A percentile compares a stretch with the other conserved stretches of the same genome.
These are phyloP conservation scores for Prinsepia uniflora DNA, from an alignment of 306 rosid genomes.

Conservation along the genomic window DNA sequence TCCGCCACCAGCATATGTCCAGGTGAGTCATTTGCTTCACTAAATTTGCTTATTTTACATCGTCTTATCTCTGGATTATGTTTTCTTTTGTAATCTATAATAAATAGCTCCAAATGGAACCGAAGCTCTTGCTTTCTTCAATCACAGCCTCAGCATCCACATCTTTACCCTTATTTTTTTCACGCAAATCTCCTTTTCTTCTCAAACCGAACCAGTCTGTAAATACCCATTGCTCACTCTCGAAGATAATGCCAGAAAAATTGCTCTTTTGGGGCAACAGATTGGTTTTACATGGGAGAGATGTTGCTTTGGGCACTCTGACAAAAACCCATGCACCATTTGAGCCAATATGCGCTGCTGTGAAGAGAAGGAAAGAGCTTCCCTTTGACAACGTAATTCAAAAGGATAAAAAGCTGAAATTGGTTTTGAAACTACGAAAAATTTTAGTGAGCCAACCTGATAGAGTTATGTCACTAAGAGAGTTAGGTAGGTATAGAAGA, in stretches of 20 bases:
- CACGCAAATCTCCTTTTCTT: slow-evolving; percentile 33
- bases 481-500: slow-evolving; percentile 63
- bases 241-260: slow-evolving; percentile 27
- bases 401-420: slow-evolving; percentile 75
- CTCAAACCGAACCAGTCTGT: slow-evolving; percentile 27
- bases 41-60: neutral
- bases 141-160: slow-evolving; percentile 36
- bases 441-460: slow-evolving; percentile 62
- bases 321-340: slow-evolving; percentile 22
- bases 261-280: slow-evolving; percentile 51
- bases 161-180: slow-evolving; percentile 52
- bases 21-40: neutral
- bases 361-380: slow-evolving; percentile 80
- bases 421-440: slow-evolving; percentile 69
- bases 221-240: slow-evolving; percentile 34
- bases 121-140: slow-evolving; percentile 36
- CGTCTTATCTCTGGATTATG: neutral
- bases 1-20: neutral
- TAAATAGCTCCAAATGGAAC: slow-evolving; percentile 42
- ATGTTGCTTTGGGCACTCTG: slow-evolving; percentile 17
- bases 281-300: slow-evolving; percentile 33
- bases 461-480: slow-evolving; percentile 66
- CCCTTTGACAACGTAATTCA: slow-evolving; percentile 81
- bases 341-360: slow-evolving; percentile 58
- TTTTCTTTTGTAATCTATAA: neutral